Evolutionary conservation across 805 yeast species (phyloP), one percentile per base, ranked within the genome.

Genomic region (Myxozyma monticola): DNA sequence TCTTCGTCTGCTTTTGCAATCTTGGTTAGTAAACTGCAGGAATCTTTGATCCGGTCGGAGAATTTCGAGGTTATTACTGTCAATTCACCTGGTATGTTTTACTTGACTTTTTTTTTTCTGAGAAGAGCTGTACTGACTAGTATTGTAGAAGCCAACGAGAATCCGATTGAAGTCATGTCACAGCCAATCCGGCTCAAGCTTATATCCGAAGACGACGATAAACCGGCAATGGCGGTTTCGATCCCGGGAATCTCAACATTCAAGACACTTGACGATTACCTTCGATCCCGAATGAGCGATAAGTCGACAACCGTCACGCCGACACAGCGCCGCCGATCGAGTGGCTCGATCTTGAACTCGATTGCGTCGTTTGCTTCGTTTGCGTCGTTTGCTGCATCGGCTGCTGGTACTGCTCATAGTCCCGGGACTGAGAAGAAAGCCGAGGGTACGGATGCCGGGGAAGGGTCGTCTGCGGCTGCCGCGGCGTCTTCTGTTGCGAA

Each of bases 41-140:
- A 85, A 48, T 80, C 87, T 0, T 67, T 88, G 20, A 80, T 87
- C 1, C 75, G 95, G 59, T 73, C 81, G 0, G 96, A 89, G 64
- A 71, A 83, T 0, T 86, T 88, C 64, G 84, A 81, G 35, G 79
- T 88, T 15, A 65, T 76, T 1, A 72, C 78, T 0, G 68, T 79
- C 61, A 86, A 77, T 12, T 52, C 58, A 4, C 12, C 26, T 15
- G 53, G 52, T 48, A 37, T 8, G 55, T 18, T 30, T 9, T 20
- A 25, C 8, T 18, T 28, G 14, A 28, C 9, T 28, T 28, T 28
- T 9, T 3, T 40, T 29, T 34, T 7, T 30, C 18, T 34, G 17
- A 9, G 5, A 3, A 2, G 15, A 31, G 25, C 17, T 18, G 25
- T 8, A 44, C 53, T 22, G 58, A 52, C 22, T 28, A 39, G 38